Base-by-base conservation (phyloP, 2,329 filamentous ascomycete species). In the Colletotrichum spinosum region DNA sequence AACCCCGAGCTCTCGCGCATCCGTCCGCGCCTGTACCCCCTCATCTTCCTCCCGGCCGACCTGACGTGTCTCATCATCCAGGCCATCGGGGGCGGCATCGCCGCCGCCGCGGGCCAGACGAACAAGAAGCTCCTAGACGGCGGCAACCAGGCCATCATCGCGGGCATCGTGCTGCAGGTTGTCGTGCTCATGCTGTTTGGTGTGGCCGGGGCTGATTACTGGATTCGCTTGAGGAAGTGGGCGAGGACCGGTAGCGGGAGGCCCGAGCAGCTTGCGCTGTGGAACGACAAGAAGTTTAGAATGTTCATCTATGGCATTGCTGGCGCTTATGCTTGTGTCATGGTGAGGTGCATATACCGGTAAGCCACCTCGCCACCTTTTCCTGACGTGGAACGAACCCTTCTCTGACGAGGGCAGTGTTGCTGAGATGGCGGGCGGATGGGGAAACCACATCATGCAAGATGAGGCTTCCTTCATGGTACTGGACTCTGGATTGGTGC, bases 371-470 rank as follows among this genome's bases (percentile, higher is more conserved):
- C 12, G 0, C n/a, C 13, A 34, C 4, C 35, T 1, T 50, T 10
- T 49, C 4, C 10, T 7, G 34, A 17, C 17, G 17, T 17, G 17
- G 17, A 17, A 17, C 17, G 38, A 35, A 10, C 10, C 10, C n/a
- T 9, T 8, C 6, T 9, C 58, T 63, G n/a, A 67, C 51, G 41
- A n/a, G 4, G 6, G 15, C 7, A 87, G 86, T 70, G 85, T 90
- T 57, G 84, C 83, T 1, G 88, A 90, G 73, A 88, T 90, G 86
- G 83, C 84, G 2, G 85, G 86, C 34, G 88, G 88, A 17, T 90
- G 87, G 87, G 85, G 84, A 9, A 89, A 88, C 75, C 72, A 79
- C 13, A 85, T 90, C 72, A 90, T 90, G 86, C 85, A 87, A 69
- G 82, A 89, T 74, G 79, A 90, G 77, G 77, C 80, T 49, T 84